A percentile compares a stretch with the other conserved stretches of the same genome.
These are phyloP conservation scores for Rhizophora apiculata DNA, from an alignment of 345 rosid genomes.

Conservation along the genomic window DNA sequence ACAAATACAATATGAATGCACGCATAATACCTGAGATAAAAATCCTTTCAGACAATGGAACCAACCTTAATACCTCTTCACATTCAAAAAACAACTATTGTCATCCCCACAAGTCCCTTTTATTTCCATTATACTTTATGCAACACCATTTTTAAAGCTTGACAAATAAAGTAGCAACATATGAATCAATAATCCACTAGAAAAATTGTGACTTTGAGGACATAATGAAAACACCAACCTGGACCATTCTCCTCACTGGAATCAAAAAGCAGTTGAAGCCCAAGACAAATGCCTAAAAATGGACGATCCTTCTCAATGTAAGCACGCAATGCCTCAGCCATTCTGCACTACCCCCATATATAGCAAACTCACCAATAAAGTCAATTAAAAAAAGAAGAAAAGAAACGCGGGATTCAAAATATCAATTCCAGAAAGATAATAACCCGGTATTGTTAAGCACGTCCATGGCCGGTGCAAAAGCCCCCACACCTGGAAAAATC, in stretches of 20 bases:
- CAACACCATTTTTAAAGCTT: no score
- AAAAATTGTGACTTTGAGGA: no score
- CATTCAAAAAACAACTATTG: neutral
- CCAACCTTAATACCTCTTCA: no score
- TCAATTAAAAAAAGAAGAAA: neutral
- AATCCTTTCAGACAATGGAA: neutral
- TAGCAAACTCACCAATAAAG: neutral
- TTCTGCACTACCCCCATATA: slow-evolving; percentile 43
- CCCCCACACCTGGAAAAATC: slow-evolving; percentile 92
- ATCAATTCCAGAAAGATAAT: neutral
- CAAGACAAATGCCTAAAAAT: slow-evolving; percentile 95
- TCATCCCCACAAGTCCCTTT: no score
- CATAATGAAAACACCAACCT: slow-evolving; percentile 36
- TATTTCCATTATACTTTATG: no score
- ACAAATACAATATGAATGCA: neutral
- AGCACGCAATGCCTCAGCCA: slow-evolving; percentile 74
- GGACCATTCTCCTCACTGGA: slow-evolving; percentile 91
- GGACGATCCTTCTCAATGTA: slow-evolving; percentile 88
- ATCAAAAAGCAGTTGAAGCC: slow-evolving; percentile 86
- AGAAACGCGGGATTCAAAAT: neutral
- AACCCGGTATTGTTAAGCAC: slow-evolving; percentile 77
- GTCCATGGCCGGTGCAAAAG: slow-evolving; percentile 93
- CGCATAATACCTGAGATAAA: neutral
- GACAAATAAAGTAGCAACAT: no score
- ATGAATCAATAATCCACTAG: no score